phyloP scores from a whole-genome alignment of 192 early-diverging fungal genomes.

The Coemansia sp. region DNA sequence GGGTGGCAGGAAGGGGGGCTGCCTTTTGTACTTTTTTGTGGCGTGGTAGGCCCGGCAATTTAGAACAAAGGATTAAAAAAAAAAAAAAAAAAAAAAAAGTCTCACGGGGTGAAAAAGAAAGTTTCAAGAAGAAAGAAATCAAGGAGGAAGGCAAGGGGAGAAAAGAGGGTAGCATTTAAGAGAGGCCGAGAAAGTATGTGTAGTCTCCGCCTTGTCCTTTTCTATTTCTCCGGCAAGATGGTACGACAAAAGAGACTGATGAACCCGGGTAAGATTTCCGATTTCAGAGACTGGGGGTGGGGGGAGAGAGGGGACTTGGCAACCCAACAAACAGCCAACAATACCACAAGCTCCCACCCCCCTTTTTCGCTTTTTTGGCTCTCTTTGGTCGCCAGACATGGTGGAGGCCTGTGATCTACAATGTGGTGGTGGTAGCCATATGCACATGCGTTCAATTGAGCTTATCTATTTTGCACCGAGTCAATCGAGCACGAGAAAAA shows the following conservation, averaged over 20 bases:
- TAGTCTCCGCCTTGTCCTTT: not conserved
- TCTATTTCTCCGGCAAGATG: not conserved
- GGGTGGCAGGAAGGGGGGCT: not conserved
- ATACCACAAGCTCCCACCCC: not conserved
- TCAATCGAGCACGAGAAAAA: too few relatives aligned
- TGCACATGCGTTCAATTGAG: not conserved
- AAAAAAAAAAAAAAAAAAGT: not conserved
- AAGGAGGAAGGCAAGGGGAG: not conserved
- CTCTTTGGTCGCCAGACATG: not conserved
- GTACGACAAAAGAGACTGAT: not conserved
- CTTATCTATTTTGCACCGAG: too few relatives aligned
- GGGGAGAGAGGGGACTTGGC: not conserved
- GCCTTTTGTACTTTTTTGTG: not conserved
- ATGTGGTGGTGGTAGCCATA: not conserved
- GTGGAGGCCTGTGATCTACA: not conserved
- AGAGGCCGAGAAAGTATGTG: not conserved
- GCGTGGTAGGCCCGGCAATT: not conserved
- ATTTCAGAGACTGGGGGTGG: not conserved
- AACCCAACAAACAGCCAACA: not conserved
- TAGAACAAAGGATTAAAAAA: not conserved
- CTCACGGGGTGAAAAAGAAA: not conserved
- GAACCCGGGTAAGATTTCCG: constrained; percentile 1
- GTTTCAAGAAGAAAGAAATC: not conserved
- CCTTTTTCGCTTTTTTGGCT: not conserved
- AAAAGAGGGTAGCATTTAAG: not conserved